These are phyloP conservation scores for Austroboletus niveus DNA, from an alignment of 1,284 basidiomycete genomes.

Conservation along the genomic window DNA sequence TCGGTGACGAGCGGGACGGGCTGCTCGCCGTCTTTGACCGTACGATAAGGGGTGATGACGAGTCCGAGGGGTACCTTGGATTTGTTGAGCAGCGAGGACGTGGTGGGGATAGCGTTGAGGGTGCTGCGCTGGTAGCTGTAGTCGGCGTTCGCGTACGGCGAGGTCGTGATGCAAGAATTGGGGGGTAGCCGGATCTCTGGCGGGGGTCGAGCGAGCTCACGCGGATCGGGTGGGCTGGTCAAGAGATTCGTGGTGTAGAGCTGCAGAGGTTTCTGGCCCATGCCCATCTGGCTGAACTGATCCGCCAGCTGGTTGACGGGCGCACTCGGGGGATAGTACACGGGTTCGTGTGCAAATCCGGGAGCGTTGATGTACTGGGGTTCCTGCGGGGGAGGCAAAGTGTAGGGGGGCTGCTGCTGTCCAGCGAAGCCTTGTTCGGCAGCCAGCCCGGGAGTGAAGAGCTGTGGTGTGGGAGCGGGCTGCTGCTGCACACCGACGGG, in stretches of 20 bases:
- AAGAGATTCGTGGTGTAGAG: constrained; percentile 86
- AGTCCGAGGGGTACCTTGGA: constrained; percentile 92
- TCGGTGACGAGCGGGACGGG: constrained; percentile 89
- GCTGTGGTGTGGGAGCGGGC: constrained; percentile 51
- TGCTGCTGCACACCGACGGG: constrained; percentile 38
- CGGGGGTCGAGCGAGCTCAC: constrained; percentile 76
- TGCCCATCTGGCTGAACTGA: constrained; percentile 87
- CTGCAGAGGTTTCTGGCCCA: constrained; percentile 71
- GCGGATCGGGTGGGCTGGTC: constrained; percentile 87
- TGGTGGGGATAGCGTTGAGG: constrained; percentile 92
- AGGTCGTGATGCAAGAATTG: constrained; percentile 76
- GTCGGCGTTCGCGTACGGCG: constrained; percentile 83
- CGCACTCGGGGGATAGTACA: constrained; percentile 48
- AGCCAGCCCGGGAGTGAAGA: constrained; percentile 84
- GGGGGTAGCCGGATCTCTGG: constrained; percentile 90
- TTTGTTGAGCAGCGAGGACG: constrained; percentile 87
- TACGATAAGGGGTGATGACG: constrained; percentile 90
- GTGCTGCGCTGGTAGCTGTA: constrained; percentile 93
- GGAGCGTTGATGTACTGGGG: constrained; percentile 60
- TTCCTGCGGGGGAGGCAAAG: constrained; percentile 43
- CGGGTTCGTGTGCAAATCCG: constrained; percentile 46
- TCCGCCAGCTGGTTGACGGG: constrained; percentile 68
- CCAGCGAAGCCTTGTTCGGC: constrained; percentile 62
- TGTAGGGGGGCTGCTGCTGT: constrained; percentile 37
- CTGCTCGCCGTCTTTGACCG: constrained; percentile 72